Evolutionary conservation across 805 yeast species (phyloP).

Genomic region (Yarrowia yakushimensis): DNA sequence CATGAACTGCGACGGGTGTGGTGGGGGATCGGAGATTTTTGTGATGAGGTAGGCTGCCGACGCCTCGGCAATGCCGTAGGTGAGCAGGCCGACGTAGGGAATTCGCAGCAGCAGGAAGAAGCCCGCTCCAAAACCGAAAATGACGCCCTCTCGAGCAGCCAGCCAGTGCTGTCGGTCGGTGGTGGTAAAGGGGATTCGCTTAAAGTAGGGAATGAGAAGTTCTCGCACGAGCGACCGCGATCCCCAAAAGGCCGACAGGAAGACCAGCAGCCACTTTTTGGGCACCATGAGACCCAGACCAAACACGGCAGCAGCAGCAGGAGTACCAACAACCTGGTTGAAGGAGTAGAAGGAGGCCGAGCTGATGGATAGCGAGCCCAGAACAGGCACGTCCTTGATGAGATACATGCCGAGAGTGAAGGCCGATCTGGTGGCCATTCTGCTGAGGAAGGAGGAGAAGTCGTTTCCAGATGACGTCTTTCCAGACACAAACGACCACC

Average conservation of each 20-base stretch:
- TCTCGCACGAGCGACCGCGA: conserved; percentile 45
- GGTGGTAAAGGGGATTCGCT: conserved; percentile 43
- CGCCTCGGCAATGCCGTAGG: conserved; percentile 53
- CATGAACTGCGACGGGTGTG: conserved; percentile 31
- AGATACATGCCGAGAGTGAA: conserved; percentile 38
- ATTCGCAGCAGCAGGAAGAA: conserved; percentile 45
- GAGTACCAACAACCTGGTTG: conserved; percentile 46
- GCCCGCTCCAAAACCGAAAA: conserved; percentile 54
- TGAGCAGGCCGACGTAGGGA: conserved; percentile 48
- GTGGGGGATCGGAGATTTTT: conserved; percentile 49
- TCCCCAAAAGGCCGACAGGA: conserved; percentile 48
- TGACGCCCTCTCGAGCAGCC: conserved; percentile 50
- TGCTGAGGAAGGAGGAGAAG: conserved; percentile 23
- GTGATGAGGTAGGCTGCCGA: conserved; percentile 53
- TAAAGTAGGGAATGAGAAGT: conserved; percentile 50
- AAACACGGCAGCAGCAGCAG: conserved; percentile 44
- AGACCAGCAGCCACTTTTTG: conserved; percentile 37
- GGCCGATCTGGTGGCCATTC: conserved; percentile 31
- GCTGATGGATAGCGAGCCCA: conserved; percentile 46
- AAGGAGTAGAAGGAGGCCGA: conserved; percentile 45
- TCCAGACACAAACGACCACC: background rate
- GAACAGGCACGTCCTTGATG: conserved; percentile 42
- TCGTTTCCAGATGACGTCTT: background rate
- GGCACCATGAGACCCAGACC: conserved; percentile 41
- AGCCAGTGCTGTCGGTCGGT: conserved; percentile 50